A percentile compares a stretch with the other conserved stretches of the same genome.
These are phyloP conservation scores for Escallonia herrerae DNA, from an alignment of 129 eudicot genomes.

Conservation along the genomic window DNA sequence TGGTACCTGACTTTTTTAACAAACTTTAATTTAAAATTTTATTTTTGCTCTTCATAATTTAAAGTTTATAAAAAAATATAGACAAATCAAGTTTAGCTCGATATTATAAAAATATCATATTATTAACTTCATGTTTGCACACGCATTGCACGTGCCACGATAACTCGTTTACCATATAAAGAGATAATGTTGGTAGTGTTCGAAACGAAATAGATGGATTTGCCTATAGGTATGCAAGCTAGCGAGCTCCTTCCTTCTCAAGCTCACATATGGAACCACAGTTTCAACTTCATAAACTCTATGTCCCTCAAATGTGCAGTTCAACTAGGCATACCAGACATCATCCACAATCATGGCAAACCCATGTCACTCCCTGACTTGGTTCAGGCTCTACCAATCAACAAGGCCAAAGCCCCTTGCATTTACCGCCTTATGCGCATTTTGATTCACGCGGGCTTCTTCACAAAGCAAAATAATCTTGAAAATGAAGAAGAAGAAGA, in stretches of 20 bases:
- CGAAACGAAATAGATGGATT: slow-evolving; percentile 1
- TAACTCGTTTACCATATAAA: no score
- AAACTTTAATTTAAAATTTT: no score
- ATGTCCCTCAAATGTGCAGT: slow-evolving; percentile 56
- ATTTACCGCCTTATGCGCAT: slow-evolving; percentile 43
- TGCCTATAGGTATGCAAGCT: slow-evolving; percentile 7
- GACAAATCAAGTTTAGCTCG: no score
- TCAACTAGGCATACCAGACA: slow-evolving; percentile 42
- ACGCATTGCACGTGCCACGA: no score
- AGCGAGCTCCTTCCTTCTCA: slow-evolving; percentile 35
- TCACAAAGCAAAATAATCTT: neutral
- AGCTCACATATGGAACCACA: slow-evolving; percentile 53
- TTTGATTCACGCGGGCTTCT: slow-evolving; percentile 36
- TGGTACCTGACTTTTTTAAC: no score
- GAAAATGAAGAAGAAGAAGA: slow-evolving; percentile 3
- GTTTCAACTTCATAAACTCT: slow-evolving; percentile 35
- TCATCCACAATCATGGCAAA: slow-evolving; percentile 34
- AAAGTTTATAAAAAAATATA: no score
- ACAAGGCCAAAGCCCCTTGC: slow-evolving; percentile 18
- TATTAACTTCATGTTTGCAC: no score
- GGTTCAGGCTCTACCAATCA: slow-evolving; percentile 23
- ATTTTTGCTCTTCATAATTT: no score
- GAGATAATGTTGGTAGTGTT: no score
- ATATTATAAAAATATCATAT: no score
- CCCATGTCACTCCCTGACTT: slow-evolving; percentile 41